These are phyloP conservation scores for Fusarium devonianum DNA, from an alignment of 2,329 filamentous ascomycete genomes.

Conservation along the genomic window DNA sequence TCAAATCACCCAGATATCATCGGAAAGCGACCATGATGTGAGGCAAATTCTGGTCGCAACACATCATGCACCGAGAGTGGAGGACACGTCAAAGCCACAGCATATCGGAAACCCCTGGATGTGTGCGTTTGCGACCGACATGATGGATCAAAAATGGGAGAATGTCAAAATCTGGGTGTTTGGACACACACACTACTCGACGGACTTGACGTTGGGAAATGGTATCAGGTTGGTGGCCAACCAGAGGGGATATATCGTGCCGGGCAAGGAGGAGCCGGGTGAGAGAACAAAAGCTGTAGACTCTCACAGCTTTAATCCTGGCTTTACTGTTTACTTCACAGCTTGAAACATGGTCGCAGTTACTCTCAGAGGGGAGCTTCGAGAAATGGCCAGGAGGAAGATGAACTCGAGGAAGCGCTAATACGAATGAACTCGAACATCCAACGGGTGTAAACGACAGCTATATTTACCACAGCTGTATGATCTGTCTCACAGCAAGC, in stretches of 20 bases:
- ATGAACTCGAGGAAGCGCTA: too few species aligned
- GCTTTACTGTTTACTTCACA: not conserved
- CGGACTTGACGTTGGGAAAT: slow-evolving; percentile 36
- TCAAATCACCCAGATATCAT: slow-evolving; percentile 42
- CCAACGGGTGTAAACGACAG: too few species aligned
- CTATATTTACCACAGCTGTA: too few species aligned
- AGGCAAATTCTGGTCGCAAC: slow-evolving; percentile 56
- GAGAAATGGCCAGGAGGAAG: too few species aligned
- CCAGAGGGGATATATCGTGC: slow-evolving; percentile 49
- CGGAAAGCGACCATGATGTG: not conserved
- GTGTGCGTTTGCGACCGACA: slow-evolving; percentile 60
- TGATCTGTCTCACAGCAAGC: too few species aligned
- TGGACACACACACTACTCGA: slow-evolving; percentile 56
- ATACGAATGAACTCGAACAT: too few species aligned
- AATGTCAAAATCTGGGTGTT: slow-evolving; percentile 51
- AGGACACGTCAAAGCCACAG: slow-evolving; percentile 50
- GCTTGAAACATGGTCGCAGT: too few species aligned
- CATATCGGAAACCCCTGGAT: slow-evolving; percentile 55
- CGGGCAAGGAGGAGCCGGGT: not conserved
- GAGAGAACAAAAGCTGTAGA: not conserved
- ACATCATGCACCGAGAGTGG: slow-evolving; percentile 57
- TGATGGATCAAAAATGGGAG: slow-evolving; percentile 40
- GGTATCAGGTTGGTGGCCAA: slow-evolving; percentile 50
- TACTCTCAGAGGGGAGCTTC: too few species aligned
- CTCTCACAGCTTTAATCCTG: not conserved